A percentile compares a stretch with the other conserved stretches of the same genome.
Evolutionary conservation across 2,329 filamentous ascomycete species (phyloP).

Genomic region (Cladophialophora psammophila): DNA sequence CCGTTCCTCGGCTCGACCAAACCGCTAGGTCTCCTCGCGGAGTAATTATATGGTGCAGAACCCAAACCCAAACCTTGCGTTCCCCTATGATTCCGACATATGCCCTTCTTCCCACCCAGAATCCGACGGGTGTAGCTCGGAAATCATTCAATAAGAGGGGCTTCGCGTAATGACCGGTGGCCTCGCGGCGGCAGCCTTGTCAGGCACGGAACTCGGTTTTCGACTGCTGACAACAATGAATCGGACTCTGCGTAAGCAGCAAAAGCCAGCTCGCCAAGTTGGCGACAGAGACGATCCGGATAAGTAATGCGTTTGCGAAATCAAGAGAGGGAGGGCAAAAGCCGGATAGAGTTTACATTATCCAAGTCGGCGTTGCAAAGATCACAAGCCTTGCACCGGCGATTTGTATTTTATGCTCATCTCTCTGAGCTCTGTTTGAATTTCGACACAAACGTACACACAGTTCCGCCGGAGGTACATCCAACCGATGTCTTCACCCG

Average conservation of each 20-base stretch:
- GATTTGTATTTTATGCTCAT: neutral
- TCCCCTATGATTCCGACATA: conserved; percentile 3
- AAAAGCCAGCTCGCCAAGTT: neutral
- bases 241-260: neutral
- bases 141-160: neutral
- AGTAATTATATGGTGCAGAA: neutral
- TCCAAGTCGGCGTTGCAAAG: neutral
- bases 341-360: neutral
- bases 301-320: neutral
- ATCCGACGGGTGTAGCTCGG: conserved; percentile 4
- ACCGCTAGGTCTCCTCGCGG: neutral
- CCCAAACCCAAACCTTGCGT: neutral
- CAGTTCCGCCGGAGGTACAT: neutral
- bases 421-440: neutral
- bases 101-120: neutral
- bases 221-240: neutral
- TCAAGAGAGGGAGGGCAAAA: neutral
- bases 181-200: neutral
- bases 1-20: neutral
- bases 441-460: neutral
- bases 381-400: neutral
- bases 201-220: neutral
- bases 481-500: neutral
- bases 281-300: neutral
- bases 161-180: neutral